phyloP scores from a whole-genome alignment of 352 stramenopile species.

The Phytophthora macrochlamydospora region DNA sequence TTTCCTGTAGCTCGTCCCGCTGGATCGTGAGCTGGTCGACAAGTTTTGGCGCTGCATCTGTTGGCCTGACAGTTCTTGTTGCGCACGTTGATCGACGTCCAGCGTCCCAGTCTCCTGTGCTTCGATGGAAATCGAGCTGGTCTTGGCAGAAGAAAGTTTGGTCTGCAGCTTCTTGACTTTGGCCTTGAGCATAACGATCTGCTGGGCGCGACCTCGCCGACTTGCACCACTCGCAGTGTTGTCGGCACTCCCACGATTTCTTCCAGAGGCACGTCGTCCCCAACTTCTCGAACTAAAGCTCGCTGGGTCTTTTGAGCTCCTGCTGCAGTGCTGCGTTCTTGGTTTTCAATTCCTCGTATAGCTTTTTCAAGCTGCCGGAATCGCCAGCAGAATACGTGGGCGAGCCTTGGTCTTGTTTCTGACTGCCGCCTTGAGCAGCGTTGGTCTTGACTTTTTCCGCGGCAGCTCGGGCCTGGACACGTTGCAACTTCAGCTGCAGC shows the following conservation, averaged over 20 bases:
- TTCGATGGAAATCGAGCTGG: not conserved
- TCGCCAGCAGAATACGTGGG: conserved; percentile 2
- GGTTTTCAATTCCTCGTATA: conserved; percentile 65
- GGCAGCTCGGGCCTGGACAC: conserved; percentile 49
- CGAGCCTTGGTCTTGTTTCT: conserved; percentile 5
- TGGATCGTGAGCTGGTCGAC: conserved; percentile 67
- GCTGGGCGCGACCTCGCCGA: conserved; percentile 73
- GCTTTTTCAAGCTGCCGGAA: conserved; percentile 37
- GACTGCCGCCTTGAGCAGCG: not conserved
- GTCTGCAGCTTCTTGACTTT: conserved; percentile 81
- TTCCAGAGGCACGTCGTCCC: conserved; percentile 55
- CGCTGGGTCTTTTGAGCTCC: conserved; percentile 81
- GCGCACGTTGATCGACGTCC: conserved; percentile 70
- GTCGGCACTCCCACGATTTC: conserved; percentile 46
- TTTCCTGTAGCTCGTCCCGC: conserved; percentile 59
- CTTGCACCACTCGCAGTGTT: conserved; percentile 14
- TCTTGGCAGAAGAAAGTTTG: conserved; percentile 27
- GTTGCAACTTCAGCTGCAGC: conserved; percentile 60
- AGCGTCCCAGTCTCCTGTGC: conserved; percentile 6
- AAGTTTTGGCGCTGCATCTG: conserved; percentile 64
- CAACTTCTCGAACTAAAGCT: conserved; percentile 67
- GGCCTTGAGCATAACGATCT: conserved; percentile 85
- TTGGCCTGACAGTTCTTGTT: conserved; percentile 61
- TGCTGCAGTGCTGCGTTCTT: conserved; percentile 58
- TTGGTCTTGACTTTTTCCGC: conserved; percentile 24